These are phyloP conservation scores for Penicillium coffeae DNA, from an alignment of 495 filamentous ascomycete species.

Conservation along the genomic window DNA sequence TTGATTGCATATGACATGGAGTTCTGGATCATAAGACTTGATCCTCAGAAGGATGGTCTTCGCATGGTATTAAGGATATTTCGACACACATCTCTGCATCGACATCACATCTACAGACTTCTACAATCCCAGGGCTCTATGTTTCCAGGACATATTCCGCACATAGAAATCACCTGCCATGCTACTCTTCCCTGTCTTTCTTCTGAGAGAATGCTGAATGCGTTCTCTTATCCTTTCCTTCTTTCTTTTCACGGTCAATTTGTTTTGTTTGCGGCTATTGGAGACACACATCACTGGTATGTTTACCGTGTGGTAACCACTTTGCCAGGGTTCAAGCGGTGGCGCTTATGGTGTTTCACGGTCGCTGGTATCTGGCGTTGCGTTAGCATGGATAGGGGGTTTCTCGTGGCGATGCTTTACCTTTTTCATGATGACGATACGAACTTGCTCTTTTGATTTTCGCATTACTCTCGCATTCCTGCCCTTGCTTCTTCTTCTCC, in stretches of 20 bases:
- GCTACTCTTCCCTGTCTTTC: not conserved
- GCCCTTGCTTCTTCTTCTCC: not conserved
- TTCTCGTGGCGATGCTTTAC: slow-evolving; percentile 5
- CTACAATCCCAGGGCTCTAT: not conserved
- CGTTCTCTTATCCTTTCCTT: too few relatives aligned
- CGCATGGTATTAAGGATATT: slow-evolving; percentile 22
- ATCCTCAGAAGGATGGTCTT: slow-evolving; percentile 15
- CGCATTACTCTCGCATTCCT: not conserved
- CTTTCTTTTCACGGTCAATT: slow-evolving; percentile 1
- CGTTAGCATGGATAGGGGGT: slow-evolving; percentile 10
- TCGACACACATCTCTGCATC: slow-evolving; percentile 14
- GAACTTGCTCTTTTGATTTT: slow-evolving; percentile 6
- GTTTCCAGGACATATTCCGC: not conserved
- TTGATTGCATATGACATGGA: slow-evolving; percentile 39
- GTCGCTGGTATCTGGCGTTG: slow-evolving; percentile 25
- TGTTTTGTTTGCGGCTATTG: slow-evolving; percentile 3
- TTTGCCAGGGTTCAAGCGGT: slow-evolving; percentile 27
- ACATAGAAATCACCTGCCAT: not conserved
- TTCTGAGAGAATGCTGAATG: too few relatives aligned
- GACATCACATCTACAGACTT: slow-evolving; percentile 32
- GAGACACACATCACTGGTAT: slow-evolving; percentile 1
- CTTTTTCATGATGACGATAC: slow-evolving; percentile 19
- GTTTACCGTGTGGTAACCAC: slow-evolving; percentile 10
- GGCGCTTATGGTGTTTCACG: slow-evolving; percentile 39
- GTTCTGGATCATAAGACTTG: slow-evolving; percentile 28